Base-by-base conservation (phyloP, 116 monocot species). In the Posidonia oceanica region DNA sequence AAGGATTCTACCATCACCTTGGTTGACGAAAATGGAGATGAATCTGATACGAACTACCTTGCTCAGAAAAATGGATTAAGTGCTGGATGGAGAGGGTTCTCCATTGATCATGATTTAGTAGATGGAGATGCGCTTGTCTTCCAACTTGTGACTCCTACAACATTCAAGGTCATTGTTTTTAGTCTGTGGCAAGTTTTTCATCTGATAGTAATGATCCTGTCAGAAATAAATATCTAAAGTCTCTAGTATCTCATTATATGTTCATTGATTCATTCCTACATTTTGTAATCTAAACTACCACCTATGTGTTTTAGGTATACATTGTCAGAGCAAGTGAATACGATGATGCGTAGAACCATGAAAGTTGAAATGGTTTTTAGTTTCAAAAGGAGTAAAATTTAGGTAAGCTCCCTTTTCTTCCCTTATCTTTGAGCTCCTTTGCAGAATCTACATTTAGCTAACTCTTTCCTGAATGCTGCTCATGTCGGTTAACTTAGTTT, bases 61-160 rank as follows among this genome's bases (percentile, higher is more conserved):
- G 76, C 82, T 29, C 62, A 61, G 12, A 87, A 84, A 68, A 80
- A 59, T 5, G 90, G 87, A 16, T 39, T 90, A 41, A 90, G 90
- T 63, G 90, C 73, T 39, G 90, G 90, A 38, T 90, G 90, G 90
- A 82, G 68, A 66, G 87, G 84, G 0, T 90, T 90, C 53, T 58
- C 90, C 29, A 63, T 90, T 15, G 38, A 52, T 20, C 90, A 90
- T 78, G 76, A 84, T 39, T 66, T 90, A 61, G 77, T 82, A 8
- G 87, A 90, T 63, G 90, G 90, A 7, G 90, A 90, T 76, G 90
- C 90, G 15, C 39, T 80, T 13, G 78, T 90, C 52, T 90, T 90
- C 64, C 78, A 90, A 18, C 41, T 90, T 48, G 76, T 84, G 8
- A 68, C 80, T 16, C 54, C 71, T 10, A 80, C 80, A 21, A 82